A percentile compares a stretch with the other conserved stretches of the same genome.
These are phyloP conservation scores for Clarireedia hainanense DNA, from an alignment of 2,329 filamentous ascomycete genomes.

Conservation along the genomic window DNA sequence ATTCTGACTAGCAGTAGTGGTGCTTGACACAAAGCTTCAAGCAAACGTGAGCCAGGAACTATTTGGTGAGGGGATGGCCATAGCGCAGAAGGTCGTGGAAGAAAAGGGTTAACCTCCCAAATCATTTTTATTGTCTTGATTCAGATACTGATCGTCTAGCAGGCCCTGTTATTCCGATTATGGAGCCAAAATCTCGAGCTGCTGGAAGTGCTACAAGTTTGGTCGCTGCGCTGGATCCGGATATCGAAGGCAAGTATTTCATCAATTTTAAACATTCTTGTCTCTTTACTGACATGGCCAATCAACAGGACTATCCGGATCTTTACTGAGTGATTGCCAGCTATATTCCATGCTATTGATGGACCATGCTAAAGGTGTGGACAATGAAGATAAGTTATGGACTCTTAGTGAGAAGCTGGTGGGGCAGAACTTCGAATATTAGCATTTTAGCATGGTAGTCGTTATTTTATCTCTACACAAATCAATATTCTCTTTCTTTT, in stretches of 20 bases:
- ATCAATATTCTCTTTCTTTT: too few species aligned
- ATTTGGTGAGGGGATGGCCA: background rate
- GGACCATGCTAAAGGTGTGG: background rate
- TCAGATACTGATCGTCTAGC: too few species aligned
- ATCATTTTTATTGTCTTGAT: too few species aligned
- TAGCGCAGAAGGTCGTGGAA: background rate
- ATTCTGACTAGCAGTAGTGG: background rate
- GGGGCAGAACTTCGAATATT: slow-evolving; percentile 8
- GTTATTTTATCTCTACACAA: too few species aligned
- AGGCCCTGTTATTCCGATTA: background rate
- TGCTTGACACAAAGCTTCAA: background rate
- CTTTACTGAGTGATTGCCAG: slow-evolving; percentile 10
- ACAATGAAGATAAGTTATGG: slow-evolving; percentile 11
- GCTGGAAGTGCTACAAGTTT: slow-evolving; percentile 27
- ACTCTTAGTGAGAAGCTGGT: slow-evolving; percentile 11
- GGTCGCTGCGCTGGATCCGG: slow-evolving; percentile 33
- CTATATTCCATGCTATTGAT: background rate
- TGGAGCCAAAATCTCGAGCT: slow-evolving; percentile 3
- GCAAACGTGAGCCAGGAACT: background rate
- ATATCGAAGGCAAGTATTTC: background rate
- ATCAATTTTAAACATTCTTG: too few species aligned
- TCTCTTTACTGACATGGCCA: background rate
- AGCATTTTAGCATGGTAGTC: background rate
- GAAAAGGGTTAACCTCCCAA: background rate
- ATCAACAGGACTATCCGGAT: background rate